Base-by-base conservation (phyloP, 345 rosid species). In the Passiflora organensis region DNA sequence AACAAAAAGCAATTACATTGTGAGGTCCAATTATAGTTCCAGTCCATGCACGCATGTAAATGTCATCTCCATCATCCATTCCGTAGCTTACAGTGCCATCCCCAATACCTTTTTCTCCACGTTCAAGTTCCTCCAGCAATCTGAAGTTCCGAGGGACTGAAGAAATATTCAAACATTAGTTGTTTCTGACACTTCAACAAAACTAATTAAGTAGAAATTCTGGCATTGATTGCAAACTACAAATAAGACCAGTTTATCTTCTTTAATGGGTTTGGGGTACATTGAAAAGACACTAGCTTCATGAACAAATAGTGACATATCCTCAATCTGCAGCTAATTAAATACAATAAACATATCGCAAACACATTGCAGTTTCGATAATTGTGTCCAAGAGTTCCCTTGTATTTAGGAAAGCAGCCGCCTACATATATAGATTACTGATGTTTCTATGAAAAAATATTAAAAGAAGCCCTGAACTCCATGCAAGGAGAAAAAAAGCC, bases 61-160 rank as follows among this genome's bases (percentile, higher is more conserved):
- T 85, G 72, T 87, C 96, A 78, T 87, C 93, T 44, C 86, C 89
- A 21, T 87, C 96, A 47, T 87, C 96, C 96, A 85, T 84, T 56
- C 96, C 96, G 75, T 87, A 87, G 83, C 96, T 87, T 19, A 88
- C 96, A 15, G 87, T 81, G 32, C 96, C 96, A 65, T 88, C 96
- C 22, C 93, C 93, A 12, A 87, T 85, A 48, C 93, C 93, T 68
- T 87, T 87, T 78, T 87, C 93, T 53, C 96, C 96, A 42, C 89
- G 93, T 75, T 87, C 96, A 66, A 87, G 96, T 68, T 81, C 96
- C 68, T 85, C 93, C 66, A 87, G 61, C 81, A 87, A 62, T 74
- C 96, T 79, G 66, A 87, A 85, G 68, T 85, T 87, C 53, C 93
- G 74, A 38, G 96, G 96, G 32, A 85, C 96, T 87, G 75, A 63